Evolutionary conservation across 2,329 filamentous ascomycete species (phyloP).

Genomic region (Alternaria atra): DNA sequence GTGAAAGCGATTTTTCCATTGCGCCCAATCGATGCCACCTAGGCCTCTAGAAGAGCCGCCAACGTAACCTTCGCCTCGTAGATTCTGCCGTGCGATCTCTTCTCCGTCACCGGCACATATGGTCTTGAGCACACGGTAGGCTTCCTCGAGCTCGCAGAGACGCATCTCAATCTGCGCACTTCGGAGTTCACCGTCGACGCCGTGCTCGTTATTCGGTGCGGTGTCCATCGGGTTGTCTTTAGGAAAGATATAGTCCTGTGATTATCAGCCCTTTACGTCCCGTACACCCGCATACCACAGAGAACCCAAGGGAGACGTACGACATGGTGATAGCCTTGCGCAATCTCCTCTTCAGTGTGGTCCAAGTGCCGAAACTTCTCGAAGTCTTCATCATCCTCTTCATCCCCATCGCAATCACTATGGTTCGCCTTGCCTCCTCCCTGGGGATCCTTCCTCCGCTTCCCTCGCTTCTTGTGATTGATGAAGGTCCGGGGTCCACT

Average conservation of each 20-base stretch:
- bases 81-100: slow-evolving; percentile 61
- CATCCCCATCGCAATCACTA: slow-evolving; percentile 12
- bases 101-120: slow-evolving; percentile 65
- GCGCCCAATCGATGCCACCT: slow-evolving; percentile 63
- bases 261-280: slow-evolving; percentile 14
- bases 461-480: slow-evolving; percentile 59
- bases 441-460: slow-evolving; percentile 23
- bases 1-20: slow-evolving; percentile 66
- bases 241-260: slow-evolving; percentile 68
- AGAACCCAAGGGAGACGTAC: slow-evolving; percentile 32
- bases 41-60: slow-evolving; percentile 68
- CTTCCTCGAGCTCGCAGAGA: slow-evolving; percentile 71
- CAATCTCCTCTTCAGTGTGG: slow-evolving; percentile 50
- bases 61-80: slow-evolving; percentile 65
- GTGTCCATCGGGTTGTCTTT: slow-evolving; percentile 60
- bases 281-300: not conserved
- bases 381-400: slow-evolving; percentile 30
- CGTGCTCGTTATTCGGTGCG: slow-evolving; percentile 64
- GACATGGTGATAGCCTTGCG: slow-evolving; percentile 58
- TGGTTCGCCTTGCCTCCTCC: slow-evolving; percentile 24
- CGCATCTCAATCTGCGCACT: slow-evolving; percentile 70
- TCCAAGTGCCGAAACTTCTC: slow-evolving; percentile 45
- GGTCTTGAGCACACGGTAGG: slow-evolving; percentile 64
- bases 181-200: slow-evolving; percentile 68
- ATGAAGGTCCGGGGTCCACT: slow-evolving; percentile 69